Base-by-base conservation (phyloP, 78 protist genomes). In the Isochrysis galbana region DNA sequence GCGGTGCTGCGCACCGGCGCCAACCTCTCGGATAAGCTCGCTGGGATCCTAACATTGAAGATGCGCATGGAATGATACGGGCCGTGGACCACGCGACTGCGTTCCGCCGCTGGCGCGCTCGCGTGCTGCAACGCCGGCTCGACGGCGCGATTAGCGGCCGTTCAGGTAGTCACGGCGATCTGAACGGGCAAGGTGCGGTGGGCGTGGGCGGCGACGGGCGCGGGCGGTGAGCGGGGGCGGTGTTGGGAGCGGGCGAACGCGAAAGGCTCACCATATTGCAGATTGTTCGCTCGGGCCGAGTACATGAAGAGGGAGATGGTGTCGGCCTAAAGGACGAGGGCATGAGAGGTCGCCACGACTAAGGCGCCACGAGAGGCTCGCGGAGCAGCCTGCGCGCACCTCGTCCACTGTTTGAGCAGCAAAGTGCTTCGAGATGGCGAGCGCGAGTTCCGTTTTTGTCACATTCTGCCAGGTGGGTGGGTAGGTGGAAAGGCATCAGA, bases 271-370 rank as follows among this genome's bases (percentile, higher is more conserved):
- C 46, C 84, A 29, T 77, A 77, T 32, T 77, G 84, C 84, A 77
- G 22, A 32, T 17, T 39, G 44, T 32, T 32, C 7, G 47, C 84
- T 41, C 84, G 84, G 47, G 84, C 84, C 2, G 84, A 77, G 23
- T 77, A 77, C 84, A 77, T 77, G 47, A 77, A 77, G 46, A 77
- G 84, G 29, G 84, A 77, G 47, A 77, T 77, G 17, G 46, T 77
- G 84, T 77, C 84, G 32, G 84, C 84, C 74, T 61, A n/a, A n/a
- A n/a, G n/a, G n/a, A n/a, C n/a, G n/a, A n/a, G n/a, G n/a, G n/a
- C n/a, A n/a, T n/a, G n/a, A n/a, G n/a, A n/a, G n/a, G n/a, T n/a
- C n/a, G n/a, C n/a, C n/a, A n/a, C n/a, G n/a, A n/a, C n/a, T n/a
- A n/a, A n/a, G n/a, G n/a, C n/a, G n/a, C n/a, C n/a, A n/a, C n/a